These are phyloP conservation scores for Amanita molliuscula DNA, from an alignment of 768 basidiomycete species.

Conservation along the genomic window DNA sequence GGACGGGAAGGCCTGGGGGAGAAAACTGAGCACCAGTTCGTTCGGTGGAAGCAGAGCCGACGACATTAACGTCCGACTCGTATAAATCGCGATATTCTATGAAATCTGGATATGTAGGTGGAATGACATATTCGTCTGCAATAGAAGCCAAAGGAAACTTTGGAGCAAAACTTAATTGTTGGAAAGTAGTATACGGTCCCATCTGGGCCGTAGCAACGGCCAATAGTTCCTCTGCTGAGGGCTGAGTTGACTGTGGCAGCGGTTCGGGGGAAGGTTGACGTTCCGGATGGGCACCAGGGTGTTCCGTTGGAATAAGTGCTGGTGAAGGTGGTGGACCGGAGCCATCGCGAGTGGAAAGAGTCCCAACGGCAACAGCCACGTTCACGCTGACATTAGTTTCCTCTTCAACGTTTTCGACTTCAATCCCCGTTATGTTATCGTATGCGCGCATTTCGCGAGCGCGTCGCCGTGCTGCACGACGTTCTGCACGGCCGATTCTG, in stretches of 20 bases:
- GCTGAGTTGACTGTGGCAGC: constrained; percentile 19
- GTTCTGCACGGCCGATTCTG: constrained; percentile 79
- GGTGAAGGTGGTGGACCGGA: constrained; percentile 23
- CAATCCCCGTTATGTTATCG: constrained; percentile 31
- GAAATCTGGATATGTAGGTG: constrained; percentile 80
- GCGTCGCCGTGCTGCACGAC: constrained; percentile 73
- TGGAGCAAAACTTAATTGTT: constrained; percentile 79
- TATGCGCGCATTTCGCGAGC: constrained; percentile 58
- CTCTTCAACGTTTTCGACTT: constrained; percentile 32
- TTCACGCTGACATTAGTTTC: constrained; percentile 54
- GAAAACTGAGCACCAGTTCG: constrained; percentile 59
- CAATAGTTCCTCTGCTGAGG: constrained; percentile 47
- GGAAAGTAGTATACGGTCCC: constrained; percentile 87
- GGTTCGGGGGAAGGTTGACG: constrained; percentile 23
- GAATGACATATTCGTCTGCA: constrained; percentile 86
- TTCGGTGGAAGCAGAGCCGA: constrained; percentile 30
- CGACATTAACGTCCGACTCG: constrained; percentile 39
- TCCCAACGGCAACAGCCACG: constrained; percentile 39
- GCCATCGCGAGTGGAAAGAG: constrained; percentile 25
- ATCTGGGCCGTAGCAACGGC: constrained; percentile 60
- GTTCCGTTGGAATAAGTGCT: constrained; percentile 30
- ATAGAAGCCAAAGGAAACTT: constrained; percentile 83
- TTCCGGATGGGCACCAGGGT: constrained; percentile 27
- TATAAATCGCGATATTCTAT: constrained; percentile 55
- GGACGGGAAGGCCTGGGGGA: constrained; percentile 72